phyloP scores from a whole-genome alignment of 352 stramenopile species.

The Pythium biforme region DNA sequence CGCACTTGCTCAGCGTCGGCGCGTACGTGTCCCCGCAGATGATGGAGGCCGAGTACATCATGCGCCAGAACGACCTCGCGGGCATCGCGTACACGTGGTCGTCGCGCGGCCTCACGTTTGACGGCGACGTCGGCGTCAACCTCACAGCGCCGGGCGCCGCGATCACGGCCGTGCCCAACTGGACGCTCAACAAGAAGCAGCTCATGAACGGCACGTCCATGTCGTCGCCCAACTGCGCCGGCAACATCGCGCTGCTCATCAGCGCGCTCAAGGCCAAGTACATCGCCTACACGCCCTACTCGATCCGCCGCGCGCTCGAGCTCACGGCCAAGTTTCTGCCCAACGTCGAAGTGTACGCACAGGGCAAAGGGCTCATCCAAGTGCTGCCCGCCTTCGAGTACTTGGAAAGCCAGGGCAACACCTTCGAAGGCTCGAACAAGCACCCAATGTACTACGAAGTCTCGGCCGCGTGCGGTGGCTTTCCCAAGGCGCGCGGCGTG shows the following conservation, averaged over 20 bases:
- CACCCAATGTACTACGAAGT: conserved; percentile 50
- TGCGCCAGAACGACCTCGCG: conserved; percentile 63
- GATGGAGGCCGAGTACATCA: conserved; percentile 92
- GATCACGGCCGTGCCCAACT: conserved; percentile 93
- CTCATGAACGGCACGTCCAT: conserved; percentile 98
- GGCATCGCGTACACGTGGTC: conserved; percentile 91
- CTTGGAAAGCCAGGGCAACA: conserved; percentile 41
- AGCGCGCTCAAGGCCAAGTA: conserved; percentile 83
- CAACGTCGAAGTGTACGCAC: conserved; percentile 69
- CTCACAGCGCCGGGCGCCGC: conserved; percentile 93
- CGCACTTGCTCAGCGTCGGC: conserved; percentile 89
- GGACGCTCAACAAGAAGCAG: conserved; percentile 94
- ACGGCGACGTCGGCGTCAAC: conserved; percentile 91
- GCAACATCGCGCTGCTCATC: conserved; percentile 92
- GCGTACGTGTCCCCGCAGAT: conserved; percentile 95
- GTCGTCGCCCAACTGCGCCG: conserved; percentile 93
- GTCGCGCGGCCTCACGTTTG: conserved; percentile 89
- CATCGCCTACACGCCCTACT: conserved; percentile 84
- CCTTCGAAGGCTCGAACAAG: conserved; percentile 60
- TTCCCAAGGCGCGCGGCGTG: conserved; percentile 63
- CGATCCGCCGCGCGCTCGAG: conserved; percentile 87
- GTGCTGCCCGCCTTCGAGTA: conserved; percentile 78
- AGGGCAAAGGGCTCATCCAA: conserved; percentile 83
- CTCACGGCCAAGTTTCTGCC: conserved; percentile 71
- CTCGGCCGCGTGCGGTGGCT: conserved; percentile 23